These are phyloP conservation scores for Phytophthora cactorum DNA, from an alignment of 352 stramenopile genomes.

Conservation along the genomic window DNA sequence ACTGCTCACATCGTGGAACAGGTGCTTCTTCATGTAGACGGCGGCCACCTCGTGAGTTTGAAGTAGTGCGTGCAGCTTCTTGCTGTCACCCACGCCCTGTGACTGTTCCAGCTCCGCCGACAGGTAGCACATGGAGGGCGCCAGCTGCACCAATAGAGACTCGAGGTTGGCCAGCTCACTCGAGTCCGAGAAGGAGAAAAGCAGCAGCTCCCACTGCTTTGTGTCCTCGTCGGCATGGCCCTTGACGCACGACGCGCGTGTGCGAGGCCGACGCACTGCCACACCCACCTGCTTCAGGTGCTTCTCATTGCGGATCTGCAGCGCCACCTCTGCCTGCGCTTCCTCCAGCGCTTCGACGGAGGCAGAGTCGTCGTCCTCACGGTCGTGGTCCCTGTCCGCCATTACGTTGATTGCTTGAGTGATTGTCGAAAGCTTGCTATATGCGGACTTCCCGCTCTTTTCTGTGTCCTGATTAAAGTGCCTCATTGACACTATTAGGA, in stretches of 20 bases:
- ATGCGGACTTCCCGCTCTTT: constrained; percentile 36
- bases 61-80: constrained; percentile 82
- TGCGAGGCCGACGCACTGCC: constrained; percentile 69
- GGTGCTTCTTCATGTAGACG: constrained; percentile 77
- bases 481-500: background rate
- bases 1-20: constrained; percentile 56
- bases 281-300: constrained; percentile 85
- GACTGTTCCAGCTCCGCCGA: constrained; percentile 61
- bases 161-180: constrained; percentile 86
- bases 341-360: constrained; percentile 25
- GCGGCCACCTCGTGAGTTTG: constrained; percentile 63
- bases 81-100: constrained; percentile 72
- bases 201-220: constrained; percentile 84
- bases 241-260: constrained; percentile 80
- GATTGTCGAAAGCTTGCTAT: constrained; percentile 16
- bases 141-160: constrained; percentile 84
- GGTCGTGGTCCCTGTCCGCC: constrained; percentile 28
- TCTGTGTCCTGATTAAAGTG: constrained; percentile 20
- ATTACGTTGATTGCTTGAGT: constrained; percentile 27
- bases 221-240: constrained; percentile 74
- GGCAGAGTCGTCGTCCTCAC: constrained; percentile 38
- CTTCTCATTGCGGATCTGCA: constrained; percentile 85
- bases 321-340: constrained; percentile 66
- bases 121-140: constrained; percentile 78
- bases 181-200: constrained; percentile 86